Conservation (phyloP, 345 rosid genomes). For the Schrenkiella parvula region DNA sequence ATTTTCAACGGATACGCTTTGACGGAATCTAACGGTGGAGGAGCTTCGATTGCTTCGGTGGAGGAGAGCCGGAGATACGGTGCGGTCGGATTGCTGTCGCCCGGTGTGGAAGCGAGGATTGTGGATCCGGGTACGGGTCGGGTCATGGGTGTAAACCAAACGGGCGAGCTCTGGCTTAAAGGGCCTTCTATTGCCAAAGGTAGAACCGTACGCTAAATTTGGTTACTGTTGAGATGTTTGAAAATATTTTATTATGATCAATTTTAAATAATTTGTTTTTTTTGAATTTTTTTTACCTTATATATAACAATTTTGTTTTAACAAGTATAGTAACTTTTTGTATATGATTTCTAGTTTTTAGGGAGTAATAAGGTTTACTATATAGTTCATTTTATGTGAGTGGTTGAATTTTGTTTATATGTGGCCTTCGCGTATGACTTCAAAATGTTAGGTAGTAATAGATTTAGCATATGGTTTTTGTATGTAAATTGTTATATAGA, state of each 20-base stretch:
- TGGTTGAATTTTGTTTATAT: too few relatives aligned
- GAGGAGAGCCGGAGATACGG: conserved; percentile 81
- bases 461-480: background rate
- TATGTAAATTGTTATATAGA: background rate
- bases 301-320: too few relatives aligned
- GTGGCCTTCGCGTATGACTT: too few relatives aligned
- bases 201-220: background rate
- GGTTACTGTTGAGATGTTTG: too few relatives aligned
- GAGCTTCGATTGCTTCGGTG: conserved; percentile 51
- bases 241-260: too few relatives aligned
- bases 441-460: background rate
- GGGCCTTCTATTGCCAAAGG: conserved; percentile 21
- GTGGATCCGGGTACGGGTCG: conserved; percentile 56
- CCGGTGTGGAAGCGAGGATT: conserved; percentile 25
- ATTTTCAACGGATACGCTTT: conserved; percentile 64
- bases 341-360: too few relatives aligned
- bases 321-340: too few relatives aligned
- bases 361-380: too few relatives aligned
- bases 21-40: conserved; percentile 71
- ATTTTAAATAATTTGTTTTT: too few relatives aligned
- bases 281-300: too few relatives aligned
- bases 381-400: too few relatives aligned
- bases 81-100: conserved; percentile 59
- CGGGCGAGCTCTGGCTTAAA: conserved; percentile 71
- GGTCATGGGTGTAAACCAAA: conserved; percentile 40